Percentiles rank a stretch among this genome's conserved stretches.
These are phyloP conservation scores for Rubia yunnanensis DNA, from an alignment of 257 asterid genomes.

Conservation along the genomic window DNA sequence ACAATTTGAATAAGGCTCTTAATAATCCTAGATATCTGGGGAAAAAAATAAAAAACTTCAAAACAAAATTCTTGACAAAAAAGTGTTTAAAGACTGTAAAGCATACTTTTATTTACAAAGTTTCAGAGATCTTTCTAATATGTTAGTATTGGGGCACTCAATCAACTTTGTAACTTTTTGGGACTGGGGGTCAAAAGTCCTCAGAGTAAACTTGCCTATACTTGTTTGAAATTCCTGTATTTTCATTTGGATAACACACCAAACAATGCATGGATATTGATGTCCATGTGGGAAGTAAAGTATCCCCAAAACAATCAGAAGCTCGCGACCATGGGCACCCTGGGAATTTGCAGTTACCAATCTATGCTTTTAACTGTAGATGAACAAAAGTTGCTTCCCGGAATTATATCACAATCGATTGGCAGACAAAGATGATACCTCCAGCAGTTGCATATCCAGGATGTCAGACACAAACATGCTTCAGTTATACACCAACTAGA, in stretches of 20 bases:
- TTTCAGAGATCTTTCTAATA: too few relatives aligned
- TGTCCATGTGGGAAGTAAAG: background rate
- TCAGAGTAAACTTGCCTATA: too few relatives aligned
- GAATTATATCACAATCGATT: background rate
- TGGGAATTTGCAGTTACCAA: background rate
- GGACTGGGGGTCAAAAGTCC: background rate
- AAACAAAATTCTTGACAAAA: background rate
- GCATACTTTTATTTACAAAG: background rate
- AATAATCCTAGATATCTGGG: background rate
- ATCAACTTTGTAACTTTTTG: background rate
- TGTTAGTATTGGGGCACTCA: too few relatives aligned
- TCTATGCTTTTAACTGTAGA: background rate
- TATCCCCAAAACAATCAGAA: background rate
- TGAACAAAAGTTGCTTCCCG: background rate
- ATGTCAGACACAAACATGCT: background rate
- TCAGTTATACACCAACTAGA: background rate
- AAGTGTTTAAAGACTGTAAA: background rate
- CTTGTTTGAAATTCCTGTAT: background rate
- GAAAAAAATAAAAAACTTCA: background rate
- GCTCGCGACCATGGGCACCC: background rate
- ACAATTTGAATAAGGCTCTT: background rate
- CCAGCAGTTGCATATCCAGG: background rate
- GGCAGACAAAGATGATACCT: background rate
- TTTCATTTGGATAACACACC: background rate
- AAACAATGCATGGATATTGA: background rate